Conservation (phyloP, 306 rosid genomes). For the Rosa persica region DNA sequence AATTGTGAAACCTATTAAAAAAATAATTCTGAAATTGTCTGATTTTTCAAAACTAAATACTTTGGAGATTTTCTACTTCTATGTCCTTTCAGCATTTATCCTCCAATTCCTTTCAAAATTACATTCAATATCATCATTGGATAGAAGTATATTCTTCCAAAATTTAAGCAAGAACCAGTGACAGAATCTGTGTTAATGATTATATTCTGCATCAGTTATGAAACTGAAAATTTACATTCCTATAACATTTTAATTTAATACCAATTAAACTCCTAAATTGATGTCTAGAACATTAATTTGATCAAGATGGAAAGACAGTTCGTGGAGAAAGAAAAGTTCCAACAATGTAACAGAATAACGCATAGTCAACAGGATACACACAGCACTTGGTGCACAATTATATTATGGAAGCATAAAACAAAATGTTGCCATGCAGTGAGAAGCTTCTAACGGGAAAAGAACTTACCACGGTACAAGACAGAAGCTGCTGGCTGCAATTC, state of each 20-base stretch:
- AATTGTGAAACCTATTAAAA: neutral
- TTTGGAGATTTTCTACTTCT: neutral
- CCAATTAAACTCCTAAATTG: neutral
- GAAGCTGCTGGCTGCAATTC: slow-evolving; percentile 24
- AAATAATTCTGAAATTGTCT: neutral
- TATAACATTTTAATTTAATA: neutral
- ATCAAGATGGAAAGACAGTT: neutral
- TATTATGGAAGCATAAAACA: neutral
- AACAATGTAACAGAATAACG: neutral
- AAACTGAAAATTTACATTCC: neutral
- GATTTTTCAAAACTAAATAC: neutral
- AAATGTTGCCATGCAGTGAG: neutral
- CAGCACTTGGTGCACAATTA: neutral
- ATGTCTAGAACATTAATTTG: neutral
- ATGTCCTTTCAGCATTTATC: neutral
- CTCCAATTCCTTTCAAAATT: neutral
- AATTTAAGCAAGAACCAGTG: neutral
- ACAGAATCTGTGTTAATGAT: neutral
- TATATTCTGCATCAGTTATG: neutral
- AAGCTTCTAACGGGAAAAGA: slow-evolving; percentile 5
- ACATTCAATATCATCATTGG: neutral
- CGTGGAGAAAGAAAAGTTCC: neutral
- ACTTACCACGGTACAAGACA: slow-evolving; percentile 25
- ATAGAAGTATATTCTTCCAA: neutral
- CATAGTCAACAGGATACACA: slow-evolving; percentile 1